phyloP scores from a whole-genome alignment of 2,329 filamentous ascomycete genomes.

The Cadophora sp. region DNA sequence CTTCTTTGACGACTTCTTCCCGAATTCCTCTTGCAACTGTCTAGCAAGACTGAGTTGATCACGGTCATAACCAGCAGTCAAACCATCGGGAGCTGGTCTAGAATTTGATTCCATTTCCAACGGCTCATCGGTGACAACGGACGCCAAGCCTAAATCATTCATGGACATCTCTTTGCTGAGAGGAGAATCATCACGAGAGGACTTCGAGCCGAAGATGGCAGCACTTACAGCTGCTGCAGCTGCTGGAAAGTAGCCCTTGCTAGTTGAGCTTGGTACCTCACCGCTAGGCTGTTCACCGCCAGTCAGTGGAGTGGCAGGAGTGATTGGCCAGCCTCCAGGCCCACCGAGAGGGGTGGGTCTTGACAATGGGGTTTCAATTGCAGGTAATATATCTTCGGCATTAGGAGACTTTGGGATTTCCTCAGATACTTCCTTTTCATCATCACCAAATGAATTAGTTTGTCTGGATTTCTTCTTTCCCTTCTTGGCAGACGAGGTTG shows the following conservation, averaged over 20 bases:
- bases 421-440: slow-evolving; percentile 13
- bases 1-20: slow-evolving; percentile 40
- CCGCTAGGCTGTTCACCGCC: slow-evolving; percentile 20
- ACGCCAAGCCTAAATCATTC: slow-evolving; percentile 17
- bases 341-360: slow-evolving; percentile 31
- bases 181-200: slow-evolving; percentile 13
- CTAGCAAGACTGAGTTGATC: slow-evolving; percentile 40
- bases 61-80: slow-evolving; percentile 36
- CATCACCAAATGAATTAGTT: slow-evolving; percentile 14
- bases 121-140: slow-evolving; percentile 14
- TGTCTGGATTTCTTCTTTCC: slow-evolving; percentile 24
- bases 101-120: slow-evolving; percentile 14
- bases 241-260: slow-evolving; percentile 31
- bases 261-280: slow-evolving; percentile 20
- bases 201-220: slow-evolving; percentile 23
- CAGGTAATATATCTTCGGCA: slow-evolving; percentile 11
- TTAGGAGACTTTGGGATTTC: slow-evolving; percentile 14
- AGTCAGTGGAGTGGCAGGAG: slow-evolving; percentile 32
- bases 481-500: slow-evolving; percentile 20
- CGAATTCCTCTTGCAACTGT: slow-evolving; percentile 40
- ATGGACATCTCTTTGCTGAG: slow-evolving; percentile 10
- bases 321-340: slow-evolving; percentile 34
- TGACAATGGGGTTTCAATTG: slow-evolving; percentile 23
- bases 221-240: slow-evolving; percentile 27
- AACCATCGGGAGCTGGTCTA: slow-evolving; percentile 31